Conservation (phyloP, 257 asterid genomes). For the Solanum pinnatisectum region DNA sequence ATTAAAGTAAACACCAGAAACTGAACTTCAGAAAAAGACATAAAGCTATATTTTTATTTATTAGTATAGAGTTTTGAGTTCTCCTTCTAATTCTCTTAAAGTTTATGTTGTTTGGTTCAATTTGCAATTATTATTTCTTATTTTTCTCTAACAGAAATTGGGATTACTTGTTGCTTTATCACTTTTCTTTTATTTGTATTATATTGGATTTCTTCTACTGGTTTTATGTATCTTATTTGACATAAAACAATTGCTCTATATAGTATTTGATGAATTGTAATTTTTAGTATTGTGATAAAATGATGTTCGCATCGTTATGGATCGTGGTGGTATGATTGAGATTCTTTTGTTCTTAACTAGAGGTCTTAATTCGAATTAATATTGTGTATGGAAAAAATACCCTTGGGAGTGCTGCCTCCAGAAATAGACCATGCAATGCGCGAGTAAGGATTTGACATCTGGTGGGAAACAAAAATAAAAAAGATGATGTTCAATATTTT, state of each 20-base stretch:
- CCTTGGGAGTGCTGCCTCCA: not conserved
- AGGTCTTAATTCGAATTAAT: no score
- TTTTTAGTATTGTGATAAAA: not conserved
- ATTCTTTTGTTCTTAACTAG: accelerated
- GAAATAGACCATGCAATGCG: not conserved
- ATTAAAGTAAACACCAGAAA: not conserved
- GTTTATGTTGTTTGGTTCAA: no score
- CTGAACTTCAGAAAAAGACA: not conserved
- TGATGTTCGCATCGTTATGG: no score
- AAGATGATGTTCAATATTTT: not conserved
- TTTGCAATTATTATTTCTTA: not conserved
- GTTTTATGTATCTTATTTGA: not conserved
- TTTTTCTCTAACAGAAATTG: no score
- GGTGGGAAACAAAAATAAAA: not conserved
- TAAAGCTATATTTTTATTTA: not conserved
- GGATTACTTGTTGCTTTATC: no score
- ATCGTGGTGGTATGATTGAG: not conserved
- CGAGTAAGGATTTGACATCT: not conserved
- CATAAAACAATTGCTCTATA: not conserved
- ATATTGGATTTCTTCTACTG: not conserved
- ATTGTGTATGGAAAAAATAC: no score
- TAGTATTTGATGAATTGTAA: not conserved
- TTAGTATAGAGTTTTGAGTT: not conserved
- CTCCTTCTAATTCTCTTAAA: not conserved
- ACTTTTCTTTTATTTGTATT: not conserved